Evolutionary conservation across 192 early-diverging fungal genomes (phyloP).

Genomic region (Coemansia asiatica): DNA sequence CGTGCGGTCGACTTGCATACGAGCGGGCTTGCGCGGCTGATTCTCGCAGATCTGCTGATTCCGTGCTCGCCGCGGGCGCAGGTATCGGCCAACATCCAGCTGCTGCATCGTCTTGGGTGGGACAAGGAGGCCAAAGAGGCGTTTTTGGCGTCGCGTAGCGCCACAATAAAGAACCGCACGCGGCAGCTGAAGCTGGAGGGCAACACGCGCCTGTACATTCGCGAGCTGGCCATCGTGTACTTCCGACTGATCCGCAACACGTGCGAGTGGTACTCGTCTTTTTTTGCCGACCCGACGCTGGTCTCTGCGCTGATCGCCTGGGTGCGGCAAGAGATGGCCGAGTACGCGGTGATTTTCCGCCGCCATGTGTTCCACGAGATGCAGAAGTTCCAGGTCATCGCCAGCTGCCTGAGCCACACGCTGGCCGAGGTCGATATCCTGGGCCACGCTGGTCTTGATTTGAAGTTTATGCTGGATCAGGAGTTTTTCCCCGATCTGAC

Average conservation of each 20-base stretch:
- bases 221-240: slow-evolving; percentile 80
- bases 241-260: slow-evolving; percentile 93
- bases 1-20: slow-evolving; percentile 34
- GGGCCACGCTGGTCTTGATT: slow-evolving; percentile 79
- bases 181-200: slow-evolving; percentile 85
- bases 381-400: slow-evolving; percentile 78
- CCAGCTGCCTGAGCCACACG: slow-evolving; percentile 77
- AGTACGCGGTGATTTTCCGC: slow-evolving; percentile 84
- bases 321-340: slow-evolving; percentile 82
- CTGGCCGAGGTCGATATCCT: slow-evolving; percentile 77
- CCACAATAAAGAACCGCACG: slow-evolving; percentile 67
- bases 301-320: slow-evolving; percentile 91
- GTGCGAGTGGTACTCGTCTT: slow-evolving; percentile 91
- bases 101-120: slow-evolving; percentile 69
- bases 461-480: slow-evolving; percentile 80
- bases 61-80: slow-evolving; percentile 78
- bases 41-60: slow-evolving; percentile 74
- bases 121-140: slow-evolving; percentile 75
- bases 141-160: slow-evolving; percentile 76
- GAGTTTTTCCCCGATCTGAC: slow-evolving; percentile 76
- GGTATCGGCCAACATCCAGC: slow-evolving; percentile 75
- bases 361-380: slow-evolving; percentile 82
- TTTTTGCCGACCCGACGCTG: slow-evolving; percentile 88
- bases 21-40: slow-evolving; percentile 54
- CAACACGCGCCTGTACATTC: slow-evolving; percentile 81